These are phyloP conservation scores for Metschnikowia gruessii DNA, from an alignment of 805 yeast genomes.

Conservation along the genomic window DNA sequence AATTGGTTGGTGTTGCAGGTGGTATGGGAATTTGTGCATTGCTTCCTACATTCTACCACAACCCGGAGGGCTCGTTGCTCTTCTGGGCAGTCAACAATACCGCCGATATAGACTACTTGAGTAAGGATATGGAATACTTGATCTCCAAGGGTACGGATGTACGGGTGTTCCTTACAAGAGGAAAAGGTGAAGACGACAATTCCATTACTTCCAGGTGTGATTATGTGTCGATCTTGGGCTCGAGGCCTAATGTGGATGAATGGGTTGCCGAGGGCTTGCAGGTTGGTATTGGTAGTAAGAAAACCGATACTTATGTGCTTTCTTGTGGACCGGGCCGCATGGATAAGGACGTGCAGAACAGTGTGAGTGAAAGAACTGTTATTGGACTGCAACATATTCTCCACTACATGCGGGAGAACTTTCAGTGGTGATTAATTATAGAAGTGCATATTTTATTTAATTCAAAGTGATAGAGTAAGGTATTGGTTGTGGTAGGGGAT, in stretches of 20 bases:
- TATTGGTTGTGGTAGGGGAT: no score
- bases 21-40: constrained; percentile 19
- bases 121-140: constrained; percentile 14
- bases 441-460: no score
- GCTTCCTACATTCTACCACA: constrained; percentile 13
- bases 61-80: constrained; percentile 12
- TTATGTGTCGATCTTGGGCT: constrained; percentile 11
- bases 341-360: constrained; percentile 14
- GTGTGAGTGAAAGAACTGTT: constrained; percentile 10
- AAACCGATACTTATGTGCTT: constrained; percentile 10
- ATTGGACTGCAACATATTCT: constrained; percentile 11
- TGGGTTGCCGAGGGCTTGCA: constrained; percentile 16
- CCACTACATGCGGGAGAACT: constrained; percentile 13
- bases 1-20: constrained; percentile 18
- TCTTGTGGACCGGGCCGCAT: constrained; percentile 18
- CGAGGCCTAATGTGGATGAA: constrained; percentile 11
- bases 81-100: constrained; percentile 16
- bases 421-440: constrained; percentile 12
- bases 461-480: no score
- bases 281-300: constrained; percentile 1
- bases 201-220: constrained; percentile 9
- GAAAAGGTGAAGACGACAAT: constrained; percentile 10
- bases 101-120: constrained; percentile 14
- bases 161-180: constrained; percentile 14
- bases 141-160: constrained; percentile 13